Evolutionary conservation across 495 filamentous ascomycete genomes (phyloP), one percentile per base, ranked within the genome.

Genomic region (Trichoderma virens): DNA sequence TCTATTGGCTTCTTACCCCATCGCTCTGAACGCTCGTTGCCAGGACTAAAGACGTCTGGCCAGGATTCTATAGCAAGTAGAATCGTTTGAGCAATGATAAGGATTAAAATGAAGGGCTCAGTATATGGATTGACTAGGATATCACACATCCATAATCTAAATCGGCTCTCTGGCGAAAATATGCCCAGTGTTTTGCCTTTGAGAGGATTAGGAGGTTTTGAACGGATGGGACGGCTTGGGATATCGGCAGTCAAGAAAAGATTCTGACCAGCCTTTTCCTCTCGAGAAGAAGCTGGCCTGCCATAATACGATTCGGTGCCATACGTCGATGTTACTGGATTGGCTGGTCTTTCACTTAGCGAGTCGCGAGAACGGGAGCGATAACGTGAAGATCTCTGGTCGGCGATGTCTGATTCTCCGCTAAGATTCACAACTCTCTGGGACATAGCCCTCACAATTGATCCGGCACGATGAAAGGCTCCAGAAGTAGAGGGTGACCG

Each of bases 391-490:
- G 88, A 82, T n/a, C 82, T 83, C 66, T 91, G 87, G 67, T 93
- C 90, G 23, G 94, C 82, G 39, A 90, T 77, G 67, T 97, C 92
- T 2, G 74, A 77, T 59, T 87, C 85, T 70, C 94, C 96, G 77
- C 93, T 96, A 65, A 99, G 80, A 72, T 97, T 97, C 70, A 98
- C 94, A 64, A 99, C 92, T 74, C 94, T 92, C 76, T 97, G 92
- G 23, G 95, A 97, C 86, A 98, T 95, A 68, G 92, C 92, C 68
- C 92, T 89, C 75, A 99, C 88, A 70, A 98, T 94, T 4, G 93
- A 95, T 35, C 92, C 90, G 63, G 94, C 90, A 68, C 91, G 80
- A 25, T 83, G 82, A 62, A 96, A 73, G 39, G 91, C 86, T 47
- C 88, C 84, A 60, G 80, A 81, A 13, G 85, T 83, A 9, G 84